Evolutionary conservation across 805 yeast species (phyloP).

Genomic region (Metschnikowia baotianmanensis): DNA sequence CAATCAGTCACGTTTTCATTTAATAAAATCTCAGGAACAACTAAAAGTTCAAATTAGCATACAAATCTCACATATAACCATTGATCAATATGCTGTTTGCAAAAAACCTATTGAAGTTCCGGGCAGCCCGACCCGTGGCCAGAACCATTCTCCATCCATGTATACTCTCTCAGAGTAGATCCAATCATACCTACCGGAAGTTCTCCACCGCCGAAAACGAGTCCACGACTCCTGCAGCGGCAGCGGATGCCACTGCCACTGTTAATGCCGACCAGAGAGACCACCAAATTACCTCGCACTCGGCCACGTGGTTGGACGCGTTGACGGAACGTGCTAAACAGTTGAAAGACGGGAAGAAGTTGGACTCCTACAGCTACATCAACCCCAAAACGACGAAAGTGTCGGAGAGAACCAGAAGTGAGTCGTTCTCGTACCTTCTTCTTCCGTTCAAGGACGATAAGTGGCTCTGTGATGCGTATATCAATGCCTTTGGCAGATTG

Average conservation of each 20-base stretch:
- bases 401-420: slow-evolving; percentile 69
- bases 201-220: slow-evolving; percentile 24
- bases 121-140: not conserved
- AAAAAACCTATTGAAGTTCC: not conserved
- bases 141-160: not conserved
- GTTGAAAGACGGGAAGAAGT: slow-evolving; percentile 65
- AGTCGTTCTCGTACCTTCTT: slow-evolving; percentile 66
- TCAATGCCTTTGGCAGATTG: slow-evolving; percentile 86
- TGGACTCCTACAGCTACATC: slow-evolving; percentile 69
- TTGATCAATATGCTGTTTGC: not conserved
- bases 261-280: slow-evolving; percentile 60
- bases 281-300: slow-evolving; percentile 40
- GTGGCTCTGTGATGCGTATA: slow-evolving; percentile 81
- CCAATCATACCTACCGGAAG: not conserved
- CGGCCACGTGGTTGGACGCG: slow-evolving; percentile 86
- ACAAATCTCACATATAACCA: no score
- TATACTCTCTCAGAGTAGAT: not conserved
- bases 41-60: no score
- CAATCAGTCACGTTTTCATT: no score
- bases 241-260: slow-evolving; percentile 77
- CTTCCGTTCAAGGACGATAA: slow-evolving; percentile 84
- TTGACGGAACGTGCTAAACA: slow-evolving; percentile 69
- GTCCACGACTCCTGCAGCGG: slow-evolving; percentile 51
- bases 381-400: slow-evolving; percentile 70
- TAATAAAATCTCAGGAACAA: no score